These are phyloP conservation scores for Asterella californica DNA, from an alignment of 225 moss, liverwort and hornwort species.

Conservation along the genomic window DNA sequence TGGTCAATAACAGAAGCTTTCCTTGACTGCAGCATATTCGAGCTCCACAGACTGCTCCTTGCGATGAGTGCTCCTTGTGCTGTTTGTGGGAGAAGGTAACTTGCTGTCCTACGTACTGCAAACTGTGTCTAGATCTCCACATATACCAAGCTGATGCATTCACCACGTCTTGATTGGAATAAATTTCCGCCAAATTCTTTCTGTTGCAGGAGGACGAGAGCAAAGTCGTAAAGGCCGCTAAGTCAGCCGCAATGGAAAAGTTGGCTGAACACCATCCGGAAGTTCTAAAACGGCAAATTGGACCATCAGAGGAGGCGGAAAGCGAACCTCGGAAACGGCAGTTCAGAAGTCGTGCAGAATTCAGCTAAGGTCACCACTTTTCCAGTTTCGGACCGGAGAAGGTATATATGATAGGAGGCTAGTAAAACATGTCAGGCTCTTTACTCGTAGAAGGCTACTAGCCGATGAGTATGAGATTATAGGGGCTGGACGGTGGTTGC, in stretches of 20 bases:
- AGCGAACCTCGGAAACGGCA: not conserved
- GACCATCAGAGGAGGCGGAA: conserved; percentile 4
- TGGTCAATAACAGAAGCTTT: too few relatives aligned
- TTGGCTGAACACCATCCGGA: conserved; percentile 7
- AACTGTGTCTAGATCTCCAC: not conserved
- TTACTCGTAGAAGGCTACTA: too few relatives aligned
- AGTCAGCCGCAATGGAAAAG: conserved; percentile 13
- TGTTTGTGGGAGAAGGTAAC: conserved; percentile 9
- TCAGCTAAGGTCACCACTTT: too few relatives aligned
- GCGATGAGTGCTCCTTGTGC: not conserved
- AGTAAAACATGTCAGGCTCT: too few relatives aligned
- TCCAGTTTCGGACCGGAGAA: too few relatives aligned
- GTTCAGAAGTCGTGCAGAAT: too few relatives aligned
- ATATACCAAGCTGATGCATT: not conserved
- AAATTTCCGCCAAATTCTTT: not conserved
- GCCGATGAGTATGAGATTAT: too few relatives aligned
- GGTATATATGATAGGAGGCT: too few relatives aligned
- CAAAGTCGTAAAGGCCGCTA: conserved; percentile 3
- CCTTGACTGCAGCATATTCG: conserved; percentile 12
- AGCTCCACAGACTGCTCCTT: not conserved
- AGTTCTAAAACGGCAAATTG: conserved; percentile 10
- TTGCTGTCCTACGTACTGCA: not conserved
- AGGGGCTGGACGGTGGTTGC: too few relatives aligned
- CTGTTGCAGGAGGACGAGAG: conserved; percentile 4
- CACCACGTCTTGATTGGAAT: not conserved